These are phyloP conservation scores for Solanum chilense DNA, from an alignment of 257 asterid species.

Conservation along the genomic window DNA sequence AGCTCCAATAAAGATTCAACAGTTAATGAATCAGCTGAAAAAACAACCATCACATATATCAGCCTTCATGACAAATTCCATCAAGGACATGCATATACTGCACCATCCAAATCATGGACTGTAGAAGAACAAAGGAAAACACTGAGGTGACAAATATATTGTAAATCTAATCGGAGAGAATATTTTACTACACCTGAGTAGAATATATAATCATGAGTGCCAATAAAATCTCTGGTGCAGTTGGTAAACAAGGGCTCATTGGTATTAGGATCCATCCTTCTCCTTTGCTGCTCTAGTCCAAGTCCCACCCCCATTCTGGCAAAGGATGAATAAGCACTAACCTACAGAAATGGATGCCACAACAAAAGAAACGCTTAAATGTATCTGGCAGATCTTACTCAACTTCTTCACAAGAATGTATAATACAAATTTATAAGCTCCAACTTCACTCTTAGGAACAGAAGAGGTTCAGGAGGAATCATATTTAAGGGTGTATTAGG, in stretches of 20 bases:
- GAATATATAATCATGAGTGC: constrained; percentile 95
- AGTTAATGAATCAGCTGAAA: constrained; percentile 15
- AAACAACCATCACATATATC: neutral
- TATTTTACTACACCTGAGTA: constrained; percentile 58
- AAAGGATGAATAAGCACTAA: constrained; percentile 97
- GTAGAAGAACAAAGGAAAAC: neutral
- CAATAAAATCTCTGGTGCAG: constrained; percentile 88
- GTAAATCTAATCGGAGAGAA: neutral
- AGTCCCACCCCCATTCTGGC: constrained; percentile 66
- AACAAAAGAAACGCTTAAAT: neutral
- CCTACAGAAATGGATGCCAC: constrained; percentile 32
- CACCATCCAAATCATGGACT: neutral
- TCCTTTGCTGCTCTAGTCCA: constrained; percentile 69
- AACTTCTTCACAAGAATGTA: neutral
- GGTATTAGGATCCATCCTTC: constrained; percentile 77
- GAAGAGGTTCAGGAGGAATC: neutral
- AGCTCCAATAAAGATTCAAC: constrained; percentile 22
- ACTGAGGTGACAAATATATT: neutral
- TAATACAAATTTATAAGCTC: neutral
- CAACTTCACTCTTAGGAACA: neutral
- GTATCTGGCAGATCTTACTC: neutral
- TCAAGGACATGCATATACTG: neutral
- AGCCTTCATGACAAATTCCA: neutral
- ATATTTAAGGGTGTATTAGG: neutral
- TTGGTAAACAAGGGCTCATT: constrained; percentile 89